Base-by-base conservation (phyloP, 306 rosid genomes). In the Cicer bijugum region DNA sequence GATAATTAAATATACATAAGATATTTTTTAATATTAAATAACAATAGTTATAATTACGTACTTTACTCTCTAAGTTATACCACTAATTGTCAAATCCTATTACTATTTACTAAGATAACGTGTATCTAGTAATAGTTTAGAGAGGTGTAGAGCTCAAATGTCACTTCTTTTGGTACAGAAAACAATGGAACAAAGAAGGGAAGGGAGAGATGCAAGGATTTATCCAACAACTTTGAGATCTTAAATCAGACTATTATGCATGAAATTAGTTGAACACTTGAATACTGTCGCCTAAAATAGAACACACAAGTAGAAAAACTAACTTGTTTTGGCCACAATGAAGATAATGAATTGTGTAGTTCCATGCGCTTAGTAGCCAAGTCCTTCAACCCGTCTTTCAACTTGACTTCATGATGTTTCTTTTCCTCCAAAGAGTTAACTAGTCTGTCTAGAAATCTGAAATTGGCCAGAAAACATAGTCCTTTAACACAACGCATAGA, bases 311-410 rank as follows among this genome's bases (percentile, higher is more conserved):
- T 16, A 59, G 64, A 58, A 28, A 28, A 28, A 75, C 86, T 84
- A 64, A 89, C 98, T 83, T 93, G 97, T 80, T 93, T 91, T n/a
- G 97, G 93, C 96, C 94, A 87, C 51, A 77, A 86, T 7, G 96
- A 91, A 72, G 98, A 89, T 72, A 93, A 81, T n/a, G 96, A 88
- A 67, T 93, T 93, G 17, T 93, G 97, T 72, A 93, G 86, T 78
- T 89, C 97, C 97, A 91, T 91, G 70, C 91, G 92, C 79, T 86
- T 93, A 50, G 83, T 70, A 79, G 90, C 88, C 84, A 91, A 82
- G 79, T 86, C 94, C 86, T 86, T 88, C 85, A 93, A 82, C 58
- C 98, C 88, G 12, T 91, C 98, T 77, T 87, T 91, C 89, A 89
- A 76, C 87, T 87, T 93, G 74, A 87, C 87, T 83, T 93, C 96